Evolutionary conservation across 805 yeast genomes (phyloP).

Genomic region (Kuraishia ogatae): DNA sequence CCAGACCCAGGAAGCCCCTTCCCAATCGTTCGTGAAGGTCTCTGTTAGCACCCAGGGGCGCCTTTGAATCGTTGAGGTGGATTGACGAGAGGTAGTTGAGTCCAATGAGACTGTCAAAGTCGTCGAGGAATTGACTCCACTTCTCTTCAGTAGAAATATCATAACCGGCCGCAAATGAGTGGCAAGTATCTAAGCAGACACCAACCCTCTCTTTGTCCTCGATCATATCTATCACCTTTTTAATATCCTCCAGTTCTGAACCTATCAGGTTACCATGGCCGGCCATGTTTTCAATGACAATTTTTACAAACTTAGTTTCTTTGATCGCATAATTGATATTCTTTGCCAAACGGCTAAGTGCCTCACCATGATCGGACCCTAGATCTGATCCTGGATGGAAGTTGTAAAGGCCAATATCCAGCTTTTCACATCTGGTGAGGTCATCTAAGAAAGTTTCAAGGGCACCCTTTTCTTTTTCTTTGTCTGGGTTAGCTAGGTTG

Average conservation of each 20-base stretch:
- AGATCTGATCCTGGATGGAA: constrained; percentile 91
- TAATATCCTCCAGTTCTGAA: constrained; percentile 65
- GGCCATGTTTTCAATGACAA: constrained; percentile 95
- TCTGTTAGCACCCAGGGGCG: constrained; percentile 82
- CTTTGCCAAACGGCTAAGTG: constrained; percentile 62
- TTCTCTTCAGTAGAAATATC: constrained; percentile 58
- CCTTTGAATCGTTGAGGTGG: constrained; percentile 92
- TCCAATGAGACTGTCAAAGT: constrained; percentile 72
- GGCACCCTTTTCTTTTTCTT: constrained; percentile 68
- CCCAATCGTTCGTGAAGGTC: constrained; percentile 91
- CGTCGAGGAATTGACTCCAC: constrained; percentile 62
- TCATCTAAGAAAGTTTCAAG: constrained; percentile 79
- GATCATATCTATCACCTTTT: constrained; percentile 66
- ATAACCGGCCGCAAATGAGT: constrained; percentile 93
- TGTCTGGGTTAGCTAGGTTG: constrained; percentile 86
- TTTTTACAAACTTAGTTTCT: constrained; percentile 70
- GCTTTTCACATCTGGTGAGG: constrained; percentile 73
- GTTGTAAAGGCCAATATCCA: constrained; percentile 81
- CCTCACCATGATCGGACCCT: constrained; percentile 54
- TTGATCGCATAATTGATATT: constrained; percentile 72
- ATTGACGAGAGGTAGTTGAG: constrained; percentile 66
- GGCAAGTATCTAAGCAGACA: constrained; percentile 95
- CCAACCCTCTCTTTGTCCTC: constrained; percentile 83
- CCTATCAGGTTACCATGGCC: constrained; percentile 94
- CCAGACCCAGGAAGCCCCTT: constrained; percentile 81